Conservation (phyloP, 306 rosid genomes). For the Prunus davidiana region DNA sequence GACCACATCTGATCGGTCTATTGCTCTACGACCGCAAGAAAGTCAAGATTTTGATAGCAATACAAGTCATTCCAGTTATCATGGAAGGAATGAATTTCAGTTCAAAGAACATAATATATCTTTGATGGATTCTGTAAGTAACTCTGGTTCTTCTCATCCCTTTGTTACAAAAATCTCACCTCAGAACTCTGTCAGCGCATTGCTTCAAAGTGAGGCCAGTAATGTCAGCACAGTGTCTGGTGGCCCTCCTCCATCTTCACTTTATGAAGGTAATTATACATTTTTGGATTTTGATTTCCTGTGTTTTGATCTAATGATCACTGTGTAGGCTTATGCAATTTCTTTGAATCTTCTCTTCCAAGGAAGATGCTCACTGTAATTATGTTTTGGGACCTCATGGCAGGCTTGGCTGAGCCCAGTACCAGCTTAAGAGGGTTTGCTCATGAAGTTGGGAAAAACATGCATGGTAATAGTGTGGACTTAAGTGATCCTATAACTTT, state of each 20-base stretch:
- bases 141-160: conserved; percentile 37
- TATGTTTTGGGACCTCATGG: conserved; percentile 22
- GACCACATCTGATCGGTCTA: conserved; percentile 34
- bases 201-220: conserved; percentile 39
- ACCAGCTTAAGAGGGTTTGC: conserved; percentile 20
- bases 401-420: conserved; percentile 29
- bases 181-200: conserved; percentile 48
- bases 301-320: conserved; percentile 2
- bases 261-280: conserved; percentile 51
- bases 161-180: conserved; percentile 39
- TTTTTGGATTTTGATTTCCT: conserved; percentile 17
- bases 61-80: conserved; percentile 39
- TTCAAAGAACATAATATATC: conserved; percentile 37
- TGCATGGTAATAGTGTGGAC: conserved; percentile 30
- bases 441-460: conserved; percentile 36
- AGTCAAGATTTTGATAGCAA: conserved; percentile 42
- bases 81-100: conserved; percentile 41
- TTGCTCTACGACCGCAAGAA: conserved; percentile 29
- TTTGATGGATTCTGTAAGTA: conserved; percentile 42
- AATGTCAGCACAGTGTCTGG: conserved; percentile 33
- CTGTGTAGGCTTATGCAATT: neutral
- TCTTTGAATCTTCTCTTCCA: conserved; percentile 17
- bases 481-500: conserved; percentile 37
- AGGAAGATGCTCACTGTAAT: conserved; percentile 13
- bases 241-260: conserved; percentile 33